Conservation (phyloP, 768 basidiomycete genomes). For the Boletus reticulatus region DNA sequence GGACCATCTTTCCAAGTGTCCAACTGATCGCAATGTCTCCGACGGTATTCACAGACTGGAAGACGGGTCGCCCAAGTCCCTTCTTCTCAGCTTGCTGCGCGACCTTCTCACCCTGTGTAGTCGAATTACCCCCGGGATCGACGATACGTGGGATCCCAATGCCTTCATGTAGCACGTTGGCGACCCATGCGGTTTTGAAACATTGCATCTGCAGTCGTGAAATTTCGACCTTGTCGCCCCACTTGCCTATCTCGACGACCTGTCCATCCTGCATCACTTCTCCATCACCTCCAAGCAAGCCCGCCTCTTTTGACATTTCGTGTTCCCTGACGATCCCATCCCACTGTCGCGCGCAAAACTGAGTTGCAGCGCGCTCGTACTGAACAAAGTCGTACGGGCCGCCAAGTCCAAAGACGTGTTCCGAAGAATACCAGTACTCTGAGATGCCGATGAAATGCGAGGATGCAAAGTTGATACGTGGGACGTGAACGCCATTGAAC, state of each 20-base stretch:
- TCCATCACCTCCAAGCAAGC: slow-evolving; percentile 57
- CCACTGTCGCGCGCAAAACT: slow-evolving; percentile 86
- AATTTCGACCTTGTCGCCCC: slow-evolving; percentile 75
- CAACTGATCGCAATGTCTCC: slow-evolving; percentile 93
- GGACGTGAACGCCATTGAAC: slow-evolving; percentile 93
- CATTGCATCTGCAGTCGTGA: slow-evolving; percentile 94
- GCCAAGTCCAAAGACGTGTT: slow-evolving; percentile 93
- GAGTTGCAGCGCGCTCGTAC: slow-evolving; percentile 88
- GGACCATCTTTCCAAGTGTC: slow-evolving; percentile 99
- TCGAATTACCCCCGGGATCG: slow-evolving; percentile 78
- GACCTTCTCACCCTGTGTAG: slow-evolving; percentile 68
- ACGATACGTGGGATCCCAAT: slow-evolving; percentile 91
- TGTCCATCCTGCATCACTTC: slow-evolving; percentile 60
- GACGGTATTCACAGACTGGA: slow-evolving; percentile 92
- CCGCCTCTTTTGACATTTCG: slow-evolving; percentile 46
- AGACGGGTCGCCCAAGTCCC: slow-evolving; percentile 77
- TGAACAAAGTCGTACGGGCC: slow-evolving; percentile 96
- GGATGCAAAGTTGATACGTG: slow-evolving; percentile 89
- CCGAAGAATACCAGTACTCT: slow-evolving; percentile 99
- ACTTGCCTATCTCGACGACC: slow-evolving; percentile 61
- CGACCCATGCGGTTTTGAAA: slow-evolving; percentile 99
- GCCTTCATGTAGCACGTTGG: slow-evolving; percentile 94
- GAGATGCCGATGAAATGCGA: slow-evolving; percentile 96
- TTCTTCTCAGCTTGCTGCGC: slow-evolving; percentile 76
- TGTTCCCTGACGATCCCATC: slow-evolving; percentile 68